Conservation (phyloP, 2,329 filamentous ascomycete genomes). For the Penicillium sp. region DNA sequence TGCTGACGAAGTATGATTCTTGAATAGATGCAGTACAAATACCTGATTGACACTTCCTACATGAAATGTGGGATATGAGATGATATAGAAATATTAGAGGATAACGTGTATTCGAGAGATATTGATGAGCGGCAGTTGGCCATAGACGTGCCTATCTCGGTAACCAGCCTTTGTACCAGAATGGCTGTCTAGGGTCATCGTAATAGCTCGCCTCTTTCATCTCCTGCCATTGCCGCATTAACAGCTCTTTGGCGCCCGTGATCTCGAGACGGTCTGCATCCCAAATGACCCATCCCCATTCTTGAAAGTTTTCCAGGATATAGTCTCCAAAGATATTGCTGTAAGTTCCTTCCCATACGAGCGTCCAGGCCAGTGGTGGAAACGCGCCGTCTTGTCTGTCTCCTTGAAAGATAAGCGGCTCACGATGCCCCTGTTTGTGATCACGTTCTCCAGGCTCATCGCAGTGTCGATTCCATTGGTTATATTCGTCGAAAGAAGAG, state of each 20-base stretch:
- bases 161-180: not conserved
- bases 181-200: not conserved
- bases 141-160: too few relatives aligned
- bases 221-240: not conserved
- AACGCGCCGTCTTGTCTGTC: not conserved
- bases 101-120: too few relatives aligned
- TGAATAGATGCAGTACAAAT: too few relatives aligned
- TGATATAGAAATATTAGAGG: too few relatives aligned
- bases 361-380: not conserved
- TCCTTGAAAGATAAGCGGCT: not conserved
- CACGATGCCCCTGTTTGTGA: not conserved
- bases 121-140: too few relatives aligned
- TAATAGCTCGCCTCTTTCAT: not conserved
- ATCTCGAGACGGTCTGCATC: not conserved
- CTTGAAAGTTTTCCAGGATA: not conserved
- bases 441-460: not conserved
- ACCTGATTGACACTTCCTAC: too few relatives aligned
- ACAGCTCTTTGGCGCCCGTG: not conserved
- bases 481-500: not conserved
- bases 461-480: not conserved
- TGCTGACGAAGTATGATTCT: too few relatives aligned
- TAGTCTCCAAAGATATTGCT: not conserved
- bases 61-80: too few relatives aligned
- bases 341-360: not conserved
- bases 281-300: not conserved